phyloP scores from a whole-genome alignment of 1,139 yeast species.

The Magnusiomyces tetraspermus region DNA sequence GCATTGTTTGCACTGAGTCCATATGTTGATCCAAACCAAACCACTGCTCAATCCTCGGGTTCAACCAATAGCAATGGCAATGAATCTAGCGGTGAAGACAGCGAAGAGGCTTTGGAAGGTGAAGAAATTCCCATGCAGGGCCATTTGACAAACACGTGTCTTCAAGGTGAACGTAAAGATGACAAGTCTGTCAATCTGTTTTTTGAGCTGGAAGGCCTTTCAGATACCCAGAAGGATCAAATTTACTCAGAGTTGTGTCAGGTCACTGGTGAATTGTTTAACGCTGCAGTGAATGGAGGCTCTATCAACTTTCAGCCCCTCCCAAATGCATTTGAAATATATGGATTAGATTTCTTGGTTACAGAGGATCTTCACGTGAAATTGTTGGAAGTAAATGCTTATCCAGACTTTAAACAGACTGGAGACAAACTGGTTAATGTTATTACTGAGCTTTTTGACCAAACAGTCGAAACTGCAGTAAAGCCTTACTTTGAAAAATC shows the following conservation, averaged over 20 bases:
- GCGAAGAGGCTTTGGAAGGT: constrained; percentile 22
- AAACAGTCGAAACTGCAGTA: constrained; percentile 23
- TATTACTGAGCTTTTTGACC: constrained; percentile 25
- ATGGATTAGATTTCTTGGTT: constrained; percentile 80
- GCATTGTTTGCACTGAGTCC: constrained; percentile 62
- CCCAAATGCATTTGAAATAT: constrained; percentile 72
- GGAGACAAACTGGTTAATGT: constrained; percentile 62
- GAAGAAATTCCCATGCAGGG: constrained; percentile 42
- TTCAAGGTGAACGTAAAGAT: constrained; percentile 48
- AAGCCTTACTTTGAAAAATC: constrained; percentile 22
- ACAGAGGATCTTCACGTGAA: constrained; percentile 46
- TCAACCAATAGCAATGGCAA: neutral
- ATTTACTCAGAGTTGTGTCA: constrained; percentile 50
- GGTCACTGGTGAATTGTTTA: constrained; percentile 62
- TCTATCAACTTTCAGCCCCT: constrained; percentile 84
- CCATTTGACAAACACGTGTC: constrained; percentile 88
- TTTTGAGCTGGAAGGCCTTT: constrained; percentile 46
- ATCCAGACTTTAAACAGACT: constrained; percentile 94
- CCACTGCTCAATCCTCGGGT: no score
- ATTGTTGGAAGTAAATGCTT: constrained; percentile 79
- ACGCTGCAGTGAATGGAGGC: constrained; percentile 74
- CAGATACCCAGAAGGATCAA: constrained; percentile 31
- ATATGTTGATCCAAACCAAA: constrained; percentile 40
- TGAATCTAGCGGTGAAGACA: neutral
- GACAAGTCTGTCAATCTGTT: constrained; percentile 56